phyloP scores from a whole-genome alignment of 768 basidiomycete genomes.

The Suillus tomentosus region DNA sequence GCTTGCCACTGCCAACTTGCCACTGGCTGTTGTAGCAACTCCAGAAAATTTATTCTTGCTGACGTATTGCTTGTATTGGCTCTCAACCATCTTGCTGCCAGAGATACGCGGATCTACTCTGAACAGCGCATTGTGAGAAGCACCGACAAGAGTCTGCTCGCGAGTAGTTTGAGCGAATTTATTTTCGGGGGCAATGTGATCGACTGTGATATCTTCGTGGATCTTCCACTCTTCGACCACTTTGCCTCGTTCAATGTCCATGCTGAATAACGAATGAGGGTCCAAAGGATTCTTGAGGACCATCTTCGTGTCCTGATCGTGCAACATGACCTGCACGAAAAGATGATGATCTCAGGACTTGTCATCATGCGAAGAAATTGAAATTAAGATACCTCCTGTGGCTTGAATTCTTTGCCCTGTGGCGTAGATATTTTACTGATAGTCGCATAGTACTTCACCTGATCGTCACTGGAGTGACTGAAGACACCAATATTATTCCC shows the following conservation, averaged over 20 bases:
- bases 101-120: conserved; percentile 95
- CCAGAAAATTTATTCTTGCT: conserved; percentile 96
- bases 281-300: conserved; percentile 83
- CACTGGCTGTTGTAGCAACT: conserved; percentile 82
- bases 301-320: conserved; percentile 97
- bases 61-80: conserved; percentile 93
- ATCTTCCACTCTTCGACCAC: conserved; percentile 99
- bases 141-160: conserved; percentile 91
- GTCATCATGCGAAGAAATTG: background rate
- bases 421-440: conserved; percentile 81
- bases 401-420: conserved; percentile 83
- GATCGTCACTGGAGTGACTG: conserved; percentile 64
- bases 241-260: conserved; percentile 95
- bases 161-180: conserved; percentile 94
- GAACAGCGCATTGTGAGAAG: conserved; percentile 94
- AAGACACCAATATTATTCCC: conserved; percentile 93
- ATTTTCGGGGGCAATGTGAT: conserved; percentile 88
- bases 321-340: conserved; percentile 80
- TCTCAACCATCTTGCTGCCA: conserved; percentile 91
- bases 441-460: conserved; percentile 83
- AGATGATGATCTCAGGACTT: conserved; percentile 12
- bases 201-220: conserved; percentile 83
- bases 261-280: conserved; percentile 79
- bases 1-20: conserved; percentile 90
- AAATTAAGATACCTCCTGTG: conserved; percentile 67